A percentile compares a stretch with the other conserved stretches of the same genome.
These are phyloP conservation scores for Hibiscus trionum DNA, from an alignment of 345 rosid species.

Conservation along the genomic window DNA sequence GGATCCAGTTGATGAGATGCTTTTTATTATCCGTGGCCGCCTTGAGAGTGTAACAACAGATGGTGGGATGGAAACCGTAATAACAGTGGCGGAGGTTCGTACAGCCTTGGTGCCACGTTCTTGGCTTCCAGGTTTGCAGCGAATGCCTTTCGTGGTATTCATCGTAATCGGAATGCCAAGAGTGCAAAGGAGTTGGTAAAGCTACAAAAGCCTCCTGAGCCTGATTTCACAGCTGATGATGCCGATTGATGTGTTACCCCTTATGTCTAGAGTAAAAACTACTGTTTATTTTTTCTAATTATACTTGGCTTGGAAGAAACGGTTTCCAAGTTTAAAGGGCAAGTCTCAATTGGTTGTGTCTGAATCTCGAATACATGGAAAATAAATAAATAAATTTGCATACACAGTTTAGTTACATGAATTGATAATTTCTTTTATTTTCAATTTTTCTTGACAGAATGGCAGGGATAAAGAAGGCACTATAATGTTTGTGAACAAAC, in stretches of 20 bases:
- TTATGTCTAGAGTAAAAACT: not conserved
- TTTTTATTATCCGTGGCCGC: constrained; percentile 89
- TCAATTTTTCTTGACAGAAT: not conserved
- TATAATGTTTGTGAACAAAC: no score
- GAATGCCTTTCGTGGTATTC: constrained; percentile 82
- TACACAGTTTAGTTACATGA: not conserved
- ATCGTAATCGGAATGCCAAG: constrained; percentile 64
- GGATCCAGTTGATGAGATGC: constrained; percentile 96
- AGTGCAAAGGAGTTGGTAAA: constrained; percentile 61
- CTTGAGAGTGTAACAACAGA: constrained; percentile 94
- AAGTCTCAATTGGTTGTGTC: not conserved
- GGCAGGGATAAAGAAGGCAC: no score
- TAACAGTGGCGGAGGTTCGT: constrained; percentile 35
- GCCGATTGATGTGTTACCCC: constrained; percentile 28
- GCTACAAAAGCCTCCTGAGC: constrained; percentile 86
- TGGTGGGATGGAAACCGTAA: constrained; percentile 49
- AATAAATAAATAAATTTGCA: no score
- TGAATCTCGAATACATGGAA: not conserved
- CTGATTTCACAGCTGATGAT: constrained; percentile 87
- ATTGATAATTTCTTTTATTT: not conserved
- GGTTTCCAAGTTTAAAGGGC: not conserved
- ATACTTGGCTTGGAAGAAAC: not conserved
- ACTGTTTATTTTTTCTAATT: not conserved
- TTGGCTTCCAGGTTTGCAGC: constrained; percentile 84
- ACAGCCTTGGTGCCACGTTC: constrained; percentile 80